Base-by-base conservation (phyloP, 768 basidiomycete genomes). In the Boletus insuetus region DNA sequence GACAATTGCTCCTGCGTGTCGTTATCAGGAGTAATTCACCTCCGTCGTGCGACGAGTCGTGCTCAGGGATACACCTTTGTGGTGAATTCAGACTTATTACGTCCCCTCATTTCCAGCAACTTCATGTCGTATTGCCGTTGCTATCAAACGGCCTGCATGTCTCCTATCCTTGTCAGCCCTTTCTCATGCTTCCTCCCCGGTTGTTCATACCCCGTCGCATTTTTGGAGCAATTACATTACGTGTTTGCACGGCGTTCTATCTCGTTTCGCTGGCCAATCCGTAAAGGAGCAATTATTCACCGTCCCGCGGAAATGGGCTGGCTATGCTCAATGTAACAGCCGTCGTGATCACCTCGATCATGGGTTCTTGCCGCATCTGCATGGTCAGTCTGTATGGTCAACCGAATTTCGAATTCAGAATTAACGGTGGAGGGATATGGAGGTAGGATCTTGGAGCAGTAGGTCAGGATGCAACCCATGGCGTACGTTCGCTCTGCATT, bases 271-370 rank as follows among this genome's bases (percentile, higher is more conserved):
- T 32, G 19, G 19, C 16, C 37, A 17, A 35, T 20, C 22, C 22
- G 6, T 19, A 24, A 29, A 10, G 20, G 24, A 7, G 22, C 29
- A 13, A 26, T 57, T 40, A 48, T 19, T 53, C 40, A 35, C 42
- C 34, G 26, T 20, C 24, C 35, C 44, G 43, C 63, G 58, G 60
- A 66, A 51, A 66, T 64, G 40, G 46, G 16, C 17, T 48, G 64
- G 56, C 64, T 61, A 58, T 64, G 63, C 55, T 46, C 58, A 34
- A 57, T 47, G n/a, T 63, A 31, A 37, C 49, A 42, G 17, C 49
- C 45, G 17, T 31, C 37, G 22, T 35, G 46, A 37, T 29, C 45
- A 26, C 47, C 24, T 53, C 46, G 39, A 39, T 52, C 26, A 32
- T 41, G 31, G n/a, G 12, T 26, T 49, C 29, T 42, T 31, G n/a